Evolutionary conservation across 108 stramenopile genomes (phyloP).

Genomic region (Cylindrotheca fusiformis): DNA sequence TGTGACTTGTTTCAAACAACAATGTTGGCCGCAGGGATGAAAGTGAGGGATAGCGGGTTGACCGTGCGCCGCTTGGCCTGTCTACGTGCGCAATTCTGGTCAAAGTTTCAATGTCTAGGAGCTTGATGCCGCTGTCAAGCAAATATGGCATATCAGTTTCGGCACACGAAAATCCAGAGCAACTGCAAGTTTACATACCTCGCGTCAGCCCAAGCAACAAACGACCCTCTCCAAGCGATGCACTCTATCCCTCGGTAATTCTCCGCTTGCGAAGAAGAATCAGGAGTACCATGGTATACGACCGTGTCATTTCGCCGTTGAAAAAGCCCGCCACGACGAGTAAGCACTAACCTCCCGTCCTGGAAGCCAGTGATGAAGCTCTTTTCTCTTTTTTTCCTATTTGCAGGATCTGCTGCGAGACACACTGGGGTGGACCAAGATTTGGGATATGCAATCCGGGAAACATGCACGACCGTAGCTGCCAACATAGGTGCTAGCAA

Average conservation of each 20-base stretch:
- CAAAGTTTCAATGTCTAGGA: conserved; percentile 72
- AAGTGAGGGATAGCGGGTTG: conserved; percentile 63
- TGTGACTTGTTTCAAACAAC: conserved; percentile 54
- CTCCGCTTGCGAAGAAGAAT: background rate
- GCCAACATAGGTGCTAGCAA: too few relatives aligned
- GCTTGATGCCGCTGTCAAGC: conserved; percentile 67
- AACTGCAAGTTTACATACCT: too few relatives aligned
- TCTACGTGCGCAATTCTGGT: conserved; percentile 79
- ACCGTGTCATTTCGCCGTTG: conserved; percentile 49
- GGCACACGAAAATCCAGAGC: background rate
- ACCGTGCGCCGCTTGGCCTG: conserved; percentile 76
- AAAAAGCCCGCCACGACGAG: conserved; percentile 56
- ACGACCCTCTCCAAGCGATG: conserved; percentile 68
- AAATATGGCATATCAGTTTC: background rate
- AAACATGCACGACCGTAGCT: conserved; percentile 18
- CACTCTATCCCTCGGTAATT: conserved; percentile 55
- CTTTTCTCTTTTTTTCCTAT: conserved; percentile 44
- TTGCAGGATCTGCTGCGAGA: conserved; percentile 70
- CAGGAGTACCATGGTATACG: conserved; percentile 44
- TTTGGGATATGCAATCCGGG: conserved; percentile 37
- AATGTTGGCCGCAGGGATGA: conserved; percentile 45
- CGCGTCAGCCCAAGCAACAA: conserved; percentile 82
- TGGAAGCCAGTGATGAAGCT: conserved; percentile 68
- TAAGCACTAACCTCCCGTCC: conserved; percentile 63
- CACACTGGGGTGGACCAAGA: conserved; percentile 50